phyloP scores from a whole-genome alignment of 805 yeast genomes.

The Pichia cabralensis region DNA sequence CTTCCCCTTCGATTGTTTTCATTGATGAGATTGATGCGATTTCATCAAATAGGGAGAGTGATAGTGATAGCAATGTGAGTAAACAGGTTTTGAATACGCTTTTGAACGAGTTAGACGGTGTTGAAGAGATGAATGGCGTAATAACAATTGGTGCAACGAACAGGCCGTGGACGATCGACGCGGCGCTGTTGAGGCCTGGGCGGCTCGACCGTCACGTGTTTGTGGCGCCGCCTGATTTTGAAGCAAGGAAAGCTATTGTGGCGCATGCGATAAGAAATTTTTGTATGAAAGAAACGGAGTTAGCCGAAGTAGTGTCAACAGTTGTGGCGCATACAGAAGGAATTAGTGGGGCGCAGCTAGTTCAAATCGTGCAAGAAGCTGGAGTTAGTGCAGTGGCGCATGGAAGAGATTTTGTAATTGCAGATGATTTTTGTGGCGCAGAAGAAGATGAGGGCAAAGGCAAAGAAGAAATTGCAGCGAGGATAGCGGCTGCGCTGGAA shows the following conservation, averaged over 20 bases:
- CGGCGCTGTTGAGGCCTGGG: slow-evolving; percentile 92
- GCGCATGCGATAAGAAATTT: slow-evolving; percentile 61
- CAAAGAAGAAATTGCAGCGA: too few relatives aligned
- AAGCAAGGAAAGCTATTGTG: slow-evolving; percentile 72
- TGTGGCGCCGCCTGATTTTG: slow-evolving; percentile 83
- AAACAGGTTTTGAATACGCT: slow-evolving; percentile 84
- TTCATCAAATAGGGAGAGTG: slow-evolving; percentile 62
- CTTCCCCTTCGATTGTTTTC: slow-evolving; percentile 88
- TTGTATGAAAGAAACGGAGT: slow-evolving; percentile 33
- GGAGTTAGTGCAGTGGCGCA: slow-evolving; percentile 82
- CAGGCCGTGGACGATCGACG: slow-evolving; percentile 85
- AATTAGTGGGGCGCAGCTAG: slow-evolving; percentile 95
- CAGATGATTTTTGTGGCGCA: slow-evolving; percentile 52
- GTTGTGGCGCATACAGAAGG: slow-evolving; percentile 70
- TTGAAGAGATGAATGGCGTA: slow-evolving; percentile 89
- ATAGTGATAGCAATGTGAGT: slow-evolving; percentile 54
- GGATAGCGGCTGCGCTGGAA: too few relatives aligned
- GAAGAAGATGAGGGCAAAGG: too few relatives aligned
- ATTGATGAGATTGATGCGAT: slow-evolving; percentile 97
- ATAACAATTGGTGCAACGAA: slow-evolving; percentile 94
- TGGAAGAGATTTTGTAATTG: slow-evolving; percentile 21
- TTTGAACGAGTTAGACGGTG: slow-evolving; percentile 94
- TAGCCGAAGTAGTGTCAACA: slow-evolving; percentile 29
- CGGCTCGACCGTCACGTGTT: slow-evolving; percentile 88
- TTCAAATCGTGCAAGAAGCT: slow-evolving; percentile 86